Conservation (phyloP, 1,139 yeast genomes). For the Pneumocystis wakefieldiae region DNA sequence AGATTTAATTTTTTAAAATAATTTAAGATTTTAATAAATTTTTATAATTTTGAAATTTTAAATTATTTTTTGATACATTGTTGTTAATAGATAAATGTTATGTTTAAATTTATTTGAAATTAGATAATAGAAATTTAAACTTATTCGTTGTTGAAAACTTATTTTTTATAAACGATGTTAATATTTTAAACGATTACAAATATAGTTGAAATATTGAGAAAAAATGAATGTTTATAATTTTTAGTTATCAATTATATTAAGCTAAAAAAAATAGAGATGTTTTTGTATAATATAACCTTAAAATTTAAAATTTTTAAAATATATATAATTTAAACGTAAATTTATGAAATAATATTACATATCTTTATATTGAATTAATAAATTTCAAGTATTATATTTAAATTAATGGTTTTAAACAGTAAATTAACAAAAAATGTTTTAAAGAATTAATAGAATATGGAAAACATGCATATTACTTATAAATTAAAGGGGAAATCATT, state of each 20-base stretch:
- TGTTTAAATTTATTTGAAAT: neutral
- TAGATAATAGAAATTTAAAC: neutral
- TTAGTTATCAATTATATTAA: too few species aligned
- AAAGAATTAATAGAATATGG: neutral
- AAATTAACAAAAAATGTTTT: neutral
- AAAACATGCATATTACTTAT: neutral
- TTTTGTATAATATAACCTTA: neutral
- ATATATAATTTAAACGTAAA: neutral
- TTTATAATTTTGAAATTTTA: neutral
- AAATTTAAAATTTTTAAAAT: neutral
- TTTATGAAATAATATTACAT: neutral
- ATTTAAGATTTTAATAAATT: neutral
- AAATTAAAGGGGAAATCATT: neutral
- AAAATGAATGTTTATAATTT: neutral
- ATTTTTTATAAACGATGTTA: too few species aligned
- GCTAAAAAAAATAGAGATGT: neutral
- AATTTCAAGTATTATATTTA: neutral
- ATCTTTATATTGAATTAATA: neutral
- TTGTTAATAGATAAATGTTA: neutral
- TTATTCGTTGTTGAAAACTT: neutral
- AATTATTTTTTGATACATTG: neutral
- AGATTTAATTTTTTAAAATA: neutral
- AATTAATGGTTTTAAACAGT: neutral
- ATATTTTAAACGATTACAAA: too few species aligned
- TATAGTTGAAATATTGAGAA: neutral